Evolutionary conservation across 176 grass and related monocot species (phyloP), one percentile per base, ranked within the genome.

Genomic region (Oryza brachyantha): DNA sequence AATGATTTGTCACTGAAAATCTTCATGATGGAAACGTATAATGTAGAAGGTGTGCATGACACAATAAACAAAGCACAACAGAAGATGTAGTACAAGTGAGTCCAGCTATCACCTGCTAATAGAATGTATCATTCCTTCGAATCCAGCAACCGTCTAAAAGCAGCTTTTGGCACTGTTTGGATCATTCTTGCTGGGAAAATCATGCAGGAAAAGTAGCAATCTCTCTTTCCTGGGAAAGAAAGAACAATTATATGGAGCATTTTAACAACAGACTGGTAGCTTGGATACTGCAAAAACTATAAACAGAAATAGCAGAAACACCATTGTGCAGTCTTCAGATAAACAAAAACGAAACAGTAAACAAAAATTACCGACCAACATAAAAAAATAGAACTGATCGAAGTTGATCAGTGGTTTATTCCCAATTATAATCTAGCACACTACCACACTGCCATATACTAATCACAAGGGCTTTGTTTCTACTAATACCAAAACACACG

Each of bases 71-170:
- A 89, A 72, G 70, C 76, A 66, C 16, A 28, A 34, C 79, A 77
- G 72, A 71, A 71, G 65, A 36, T 24, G 79, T 63, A 73, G 79
- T 63, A 73, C 74, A 67, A 65, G 32, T 17, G 41, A 81, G 73
- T 78, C 74, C 86, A 88, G 67, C 80, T 73, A 88, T 88, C 76
- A 71, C 77, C 58, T 84, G 64, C 73, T 68, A 74, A 46, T 46
- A 79, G 69, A 22, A 74, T 52, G 74, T 38, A 66, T 73, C 46
- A 46, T 78, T 83, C n/a, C 76, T 78, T 78, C 31, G 37, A 52
- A 66, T 78, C 73, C 73, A 64, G 35, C 61, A 74, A 61, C 16
- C 26, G 25, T 38, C 55, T 32, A 59, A 88, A 68, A 31, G 52
- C 31, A 74, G 76, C 61, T 74, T 74, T 87, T 61, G 75, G 38